Evolutionary conservation across 306 rosid species (phyloP).

Genomic region (Astragalus membranaceus): DNA sequence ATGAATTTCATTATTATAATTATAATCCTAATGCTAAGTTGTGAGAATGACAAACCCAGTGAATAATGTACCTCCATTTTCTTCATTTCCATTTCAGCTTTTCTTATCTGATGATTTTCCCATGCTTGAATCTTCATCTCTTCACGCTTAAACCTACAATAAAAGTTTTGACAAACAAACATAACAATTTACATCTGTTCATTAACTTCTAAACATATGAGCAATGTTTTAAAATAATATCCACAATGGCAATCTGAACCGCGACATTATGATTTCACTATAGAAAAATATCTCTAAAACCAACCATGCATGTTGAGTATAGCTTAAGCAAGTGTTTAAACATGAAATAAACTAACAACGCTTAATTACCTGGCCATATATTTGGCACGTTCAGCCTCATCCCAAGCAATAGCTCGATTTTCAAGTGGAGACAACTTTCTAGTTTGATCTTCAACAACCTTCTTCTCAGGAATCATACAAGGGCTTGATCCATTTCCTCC

Average conservation of each 20-base stretch:
- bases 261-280: no score
- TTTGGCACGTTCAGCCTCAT: conserved; percentile 93
- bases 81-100: conserved; percentile 91
- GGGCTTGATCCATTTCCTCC: conserved; percentile 35
- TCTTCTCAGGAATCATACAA: conserved; percentile 33
- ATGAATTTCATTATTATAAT: neutral
- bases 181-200: neutral
- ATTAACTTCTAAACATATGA: neutral
- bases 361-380: conserved; percentile 75
- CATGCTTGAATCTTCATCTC: conserved; percentile 94
- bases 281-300: no score
- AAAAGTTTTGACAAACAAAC: conserved; percentile 7
- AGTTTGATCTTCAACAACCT: conserved; percentile 41
- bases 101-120: conserved; percentile 92
- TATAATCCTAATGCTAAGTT: neutral
- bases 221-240: no score
- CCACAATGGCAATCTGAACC: no score
- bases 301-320: no score
- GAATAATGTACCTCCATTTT: conserved; percentile 73
- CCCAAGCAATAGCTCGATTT: conserved; percentile 87
- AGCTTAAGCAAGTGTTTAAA: neutral
- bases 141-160: conserved; percentile 81
- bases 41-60: neutral
- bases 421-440: conserved; percentile 54
- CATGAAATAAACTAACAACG: neutral